phyloP scores from a whole-genome alignment of 1,139 yeast species.

The Protomyces inouyei region DNA sequence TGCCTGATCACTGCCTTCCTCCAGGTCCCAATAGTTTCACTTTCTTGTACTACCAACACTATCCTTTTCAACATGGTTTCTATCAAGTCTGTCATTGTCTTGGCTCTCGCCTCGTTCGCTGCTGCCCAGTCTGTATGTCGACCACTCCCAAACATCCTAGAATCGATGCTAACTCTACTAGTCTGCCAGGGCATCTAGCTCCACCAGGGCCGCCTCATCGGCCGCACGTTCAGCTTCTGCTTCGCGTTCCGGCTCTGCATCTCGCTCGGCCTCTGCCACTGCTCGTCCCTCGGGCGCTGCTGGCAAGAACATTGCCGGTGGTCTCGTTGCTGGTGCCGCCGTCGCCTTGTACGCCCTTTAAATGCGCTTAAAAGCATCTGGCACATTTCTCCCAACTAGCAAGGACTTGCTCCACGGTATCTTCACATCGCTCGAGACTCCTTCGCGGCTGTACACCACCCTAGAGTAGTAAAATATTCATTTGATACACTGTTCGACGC shows the following conservation, averaged over 20 bases:
- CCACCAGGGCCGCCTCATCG: not conserved
- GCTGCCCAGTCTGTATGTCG: conserved; percentile 12
- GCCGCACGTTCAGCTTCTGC: conserved; percentile 1
- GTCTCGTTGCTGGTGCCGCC: conserved; percentile 25
- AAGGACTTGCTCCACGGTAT: too few species aligned
- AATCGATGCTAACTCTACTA: not conserved
- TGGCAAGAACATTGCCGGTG: conserved; percentile 17
- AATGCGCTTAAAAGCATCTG: not conserved
- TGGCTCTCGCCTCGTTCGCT: conserved; percentile 18
- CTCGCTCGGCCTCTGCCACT: conserved; percentile 11
- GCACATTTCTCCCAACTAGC: not conserved
- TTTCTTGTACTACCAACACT: not conserved
- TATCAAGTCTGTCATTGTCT: conserved; percentile 22
- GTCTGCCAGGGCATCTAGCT: not conserved
- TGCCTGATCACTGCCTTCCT: too few species aligned
- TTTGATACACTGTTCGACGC: too few species aligned
- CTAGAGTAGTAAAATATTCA: too few species aligned
- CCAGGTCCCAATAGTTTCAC: not conserved
- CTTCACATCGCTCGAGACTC: too few species aligned
- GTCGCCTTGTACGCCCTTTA: conserved; percentile 18
- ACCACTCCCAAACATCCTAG: not conserved
- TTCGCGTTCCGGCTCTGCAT: not conserved
- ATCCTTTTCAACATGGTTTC: conserved; percentile 15
- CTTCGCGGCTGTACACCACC: too few species aligned
- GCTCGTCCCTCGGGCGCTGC: conserved; percentile 5